phyloP scores from a whole-genome alignment of 495 filamentous ascomycete species.

The Viridothelium virens region DNA sequence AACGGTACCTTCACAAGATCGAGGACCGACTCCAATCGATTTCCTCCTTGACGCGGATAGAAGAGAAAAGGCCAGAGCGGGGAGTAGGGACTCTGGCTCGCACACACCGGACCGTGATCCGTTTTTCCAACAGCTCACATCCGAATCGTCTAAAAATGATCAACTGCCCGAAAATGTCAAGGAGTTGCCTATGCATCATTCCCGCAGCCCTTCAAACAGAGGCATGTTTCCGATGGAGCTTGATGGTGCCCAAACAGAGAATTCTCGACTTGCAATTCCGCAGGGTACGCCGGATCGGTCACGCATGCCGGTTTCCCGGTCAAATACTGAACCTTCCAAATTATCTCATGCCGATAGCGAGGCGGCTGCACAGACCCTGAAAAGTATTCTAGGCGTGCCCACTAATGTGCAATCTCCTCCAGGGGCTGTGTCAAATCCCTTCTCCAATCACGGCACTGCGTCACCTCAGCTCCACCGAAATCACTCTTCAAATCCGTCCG shows the following conservation, averaged over 20 bases:
- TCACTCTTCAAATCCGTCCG: not conserved
- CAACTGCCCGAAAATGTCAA: constrained; percentile 22
- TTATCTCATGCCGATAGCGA: constrained; percentile 7
- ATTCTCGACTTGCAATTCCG: not conserved
- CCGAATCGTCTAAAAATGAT: constrained; percentile 24
- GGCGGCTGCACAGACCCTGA: constrained; percentile 21
- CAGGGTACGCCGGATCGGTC: constrained; percentile 2
- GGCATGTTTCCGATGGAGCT: constrained; percentile 62
- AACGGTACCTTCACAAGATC: constrained; percentile 34
- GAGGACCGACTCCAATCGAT: constrained; percentile 72
- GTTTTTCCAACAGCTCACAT: constrained; percentile 21
- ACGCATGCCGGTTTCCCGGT: constrained; percentile 14
- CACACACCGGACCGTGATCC: constrained; percentile 24
- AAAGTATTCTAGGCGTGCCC: constrained; percentile 20
- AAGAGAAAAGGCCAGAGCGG: constrained; percentile 55
- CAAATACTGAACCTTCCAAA: constrained; percentile 21
- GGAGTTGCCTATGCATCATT: constrained; percentile 21
- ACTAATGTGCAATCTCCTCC: not conserved
- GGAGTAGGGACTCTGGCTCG: constrained; percentile 9
- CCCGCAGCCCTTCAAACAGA: constrained; percentile 37
- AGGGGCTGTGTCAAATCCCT: not conserved
- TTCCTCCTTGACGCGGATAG: constrained; percentile 81
- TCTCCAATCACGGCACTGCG: not conserved
- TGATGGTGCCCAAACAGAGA: constrained; percentile 35
- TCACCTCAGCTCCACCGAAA: constrained; percentile 3